Conservation (phyloP, 305 asterid species). For the Fraxinus xanthoxyloides region DNA sequence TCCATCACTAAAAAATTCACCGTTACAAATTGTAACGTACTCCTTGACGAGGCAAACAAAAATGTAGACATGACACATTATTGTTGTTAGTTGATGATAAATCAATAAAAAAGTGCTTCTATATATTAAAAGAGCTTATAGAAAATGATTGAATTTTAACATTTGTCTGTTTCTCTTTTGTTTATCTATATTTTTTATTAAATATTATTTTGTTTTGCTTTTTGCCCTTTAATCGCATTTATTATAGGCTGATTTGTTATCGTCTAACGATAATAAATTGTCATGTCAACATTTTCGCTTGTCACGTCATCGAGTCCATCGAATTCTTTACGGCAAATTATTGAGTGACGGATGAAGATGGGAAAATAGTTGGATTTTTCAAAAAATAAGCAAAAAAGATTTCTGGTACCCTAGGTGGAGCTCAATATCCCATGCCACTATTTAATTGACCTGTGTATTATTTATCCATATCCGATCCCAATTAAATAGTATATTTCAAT, state of each 20-base stretch:
- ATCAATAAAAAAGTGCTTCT: background rate
- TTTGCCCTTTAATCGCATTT: background rate
- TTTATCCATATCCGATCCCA: background rate
- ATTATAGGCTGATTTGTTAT: background rate
- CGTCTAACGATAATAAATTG: background rate
- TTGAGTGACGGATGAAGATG: background rate
- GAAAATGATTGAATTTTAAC: background rate
- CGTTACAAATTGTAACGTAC: background rate
- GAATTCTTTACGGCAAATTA: background rate
- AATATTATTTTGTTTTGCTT: background rate
- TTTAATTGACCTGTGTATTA: background rate
- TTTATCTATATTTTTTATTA: too few relatives aligned
- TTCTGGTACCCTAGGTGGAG: background rate
- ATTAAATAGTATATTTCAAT: too few relatives aligned
- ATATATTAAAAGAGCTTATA: background rate
- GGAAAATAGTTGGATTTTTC: background rate
- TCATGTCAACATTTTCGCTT: background rate
- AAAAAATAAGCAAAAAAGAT: background rate
- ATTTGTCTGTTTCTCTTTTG: background rate
- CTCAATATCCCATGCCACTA: background rate
- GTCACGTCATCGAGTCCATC: background rate
- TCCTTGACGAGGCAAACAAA: background rate
- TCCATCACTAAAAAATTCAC: background rate
- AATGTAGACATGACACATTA: background rate
- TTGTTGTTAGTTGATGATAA: background rate